Percentiles rank a stretch among this genome's conserved stretches.
These are phyloP conservation scores for Ustilago nuda DNA, from an alignment of 1,284 basidiomycete species.

Conservation along the genomic window DNA sequence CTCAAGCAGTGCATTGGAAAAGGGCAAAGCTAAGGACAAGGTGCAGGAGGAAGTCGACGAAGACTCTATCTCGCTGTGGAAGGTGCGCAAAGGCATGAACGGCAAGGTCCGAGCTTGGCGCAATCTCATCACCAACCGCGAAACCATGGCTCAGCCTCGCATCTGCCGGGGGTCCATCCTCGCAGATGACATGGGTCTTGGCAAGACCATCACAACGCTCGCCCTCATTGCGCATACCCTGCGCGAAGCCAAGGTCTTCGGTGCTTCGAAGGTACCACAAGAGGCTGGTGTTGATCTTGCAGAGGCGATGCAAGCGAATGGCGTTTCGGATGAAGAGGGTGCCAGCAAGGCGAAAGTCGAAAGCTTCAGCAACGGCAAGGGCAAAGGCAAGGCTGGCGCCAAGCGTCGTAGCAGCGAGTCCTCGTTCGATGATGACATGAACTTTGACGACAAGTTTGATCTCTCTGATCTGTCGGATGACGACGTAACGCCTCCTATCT, in stretches of 20 bases:
- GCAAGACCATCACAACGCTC: constrained; percentile 93
- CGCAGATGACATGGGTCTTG: constrained; percentile 82
- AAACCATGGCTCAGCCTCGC: constrained; percentile 75
- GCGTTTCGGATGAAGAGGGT: constrained; percentile 4
- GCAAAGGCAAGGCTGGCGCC: constrained; percentile 1
- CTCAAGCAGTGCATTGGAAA: background rate
- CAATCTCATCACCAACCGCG: constrained; percentile 86
- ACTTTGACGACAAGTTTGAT: constrained; percentile 14
- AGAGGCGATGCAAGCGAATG: constrained; percentile 13
- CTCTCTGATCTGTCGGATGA: constrained; percentile 19
- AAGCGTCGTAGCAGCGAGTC: constrained; percentile 24
- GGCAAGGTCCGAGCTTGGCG: constrained; percentile 73
- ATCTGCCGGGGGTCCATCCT: constrained; percentile 90
- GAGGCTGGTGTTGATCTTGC: constrained; percentile 15
- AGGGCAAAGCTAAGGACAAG: constrained; percentile 12
- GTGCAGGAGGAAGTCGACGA: constrained; percentile 22
- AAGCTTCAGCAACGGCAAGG: background rate
- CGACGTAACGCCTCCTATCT: constrained; percentile 19
- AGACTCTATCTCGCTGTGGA: constrained; percentile 81
- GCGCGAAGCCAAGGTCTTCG: constrained; percentile 78
- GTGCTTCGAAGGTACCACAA: constrained; percentile 54
- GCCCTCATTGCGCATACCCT: constrained; percentile 90
- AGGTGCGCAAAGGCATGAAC: constrained; percentile 74
- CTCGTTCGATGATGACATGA: constrained; percentile 12
- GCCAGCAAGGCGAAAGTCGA: constrained; percentile 14